Evolutionary conservation across 2,329 filamentous ascomycete species (phyloP).

Genomic region (Ascosphaera apis): DNA sequence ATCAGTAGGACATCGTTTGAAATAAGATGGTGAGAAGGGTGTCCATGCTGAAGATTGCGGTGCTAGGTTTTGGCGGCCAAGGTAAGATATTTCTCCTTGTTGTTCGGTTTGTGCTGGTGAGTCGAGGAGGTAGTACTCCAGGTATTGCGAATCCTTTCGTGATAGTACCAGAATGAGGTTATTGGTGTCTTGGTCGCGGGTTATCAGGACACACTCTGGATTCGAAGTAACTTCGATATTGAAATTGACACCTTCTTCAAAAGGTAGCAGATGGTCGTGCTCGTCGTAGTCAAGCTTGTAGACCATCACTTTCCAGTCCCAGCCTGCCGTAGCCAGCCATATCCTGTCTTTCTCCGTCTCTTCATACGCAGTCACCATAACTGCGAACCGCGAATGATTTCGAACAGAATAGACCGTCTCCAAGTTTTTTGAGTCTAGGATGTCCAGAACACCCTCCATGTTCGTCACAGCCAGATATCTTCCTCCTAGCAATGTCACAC

Average conservation of each 20-base stretch:
- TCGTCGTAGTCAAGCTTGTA: conserved; percentile 17
- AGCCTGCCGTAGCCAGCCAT: conserved; percentile 35
- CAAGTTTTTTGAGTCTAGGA: no score
- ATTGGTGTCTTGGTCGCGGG: conserved; percentile 24
- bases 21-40: conserved; percentile 35
- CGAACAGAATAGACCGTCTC: no score
- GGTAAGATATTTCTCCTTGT: conserved; percentile 18
- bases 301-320: conserved; percentile 34
- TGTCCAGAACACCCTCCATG: conserved; percentile 36
- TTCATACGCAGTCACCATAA: no score
- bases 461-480: conserved; percentile 27
- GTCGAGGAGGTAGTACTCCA: conserved; percentile 29
- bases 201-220: conserved; percentile 33
- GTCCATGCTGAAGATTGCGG: conserved; percentile 42
- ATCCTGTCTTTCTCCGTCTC: conserved; percentile 4
- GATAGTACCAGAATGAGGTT: conserved; percentile 29
- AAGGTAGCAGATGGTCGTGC: conserved; percentile 1
- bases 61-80: conserved; percentile 36
- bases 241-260: conserved; percentile 10
- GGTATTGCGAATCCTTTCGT: conserved; percentile 33
- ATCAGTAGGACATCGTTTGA: conserved; percentile 33
- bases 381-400: no score
- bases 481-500: conserved; percentile 18
- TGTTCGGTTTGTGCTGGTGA: conserved; percentile 2
- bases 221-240: conserved; percentile 22